These are phyloP conservation scores for Amphichorda felina DNA, from an alignment of 2,329 filamentous ascomycete species.

Conservation along the genomic window DNA sequence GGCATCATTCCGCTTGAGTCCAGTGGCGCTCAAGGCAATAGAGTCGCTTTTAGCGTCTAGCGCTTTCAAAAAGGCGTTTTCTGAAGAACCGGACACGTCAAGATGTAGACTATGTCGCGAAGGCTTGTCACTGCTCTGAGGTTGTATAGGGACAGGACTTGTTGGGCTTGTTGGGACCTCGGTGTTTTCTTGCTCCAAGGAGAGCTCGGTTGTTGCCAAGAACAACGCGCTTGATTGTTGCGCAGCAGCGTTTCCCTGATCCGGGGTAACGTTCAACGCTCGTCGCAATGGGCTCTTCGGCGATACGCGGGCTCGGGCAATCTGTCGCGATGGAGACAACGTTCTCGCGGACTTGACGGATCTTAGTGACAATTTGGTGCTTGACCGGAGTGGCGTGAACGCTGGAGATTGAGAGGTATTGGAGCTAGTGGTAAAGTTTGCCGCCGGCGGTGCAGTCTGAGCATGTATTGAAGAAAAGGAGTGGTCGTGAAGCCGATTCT, in stretches of 20 bases:
- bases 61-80: conserved; percentile 37
- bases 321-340: conserved; percentile 36
- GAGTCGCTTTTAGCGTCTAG: conserved; percentile 28
- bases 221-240: conserved; percentile 6
- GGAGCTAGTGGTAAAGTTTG: conserved; percentile 14
- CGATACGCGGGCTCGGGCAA: conserved; percentile 55
- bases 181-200: conserved; percentile 29
- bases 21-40: conserved; percentile 45
- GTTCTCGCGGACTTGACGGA: conserved; percentile 50
- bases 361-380: conserved; percentile 53
- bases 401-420: conserved; percentile 32
- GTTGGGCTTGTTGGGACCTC: conserved; percentile 12
- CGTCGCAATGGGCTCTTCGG: conserved; percentile 75
- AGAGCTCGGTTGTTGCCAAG: conserved; percentile 1
- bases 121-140: conserved; percentile 25
- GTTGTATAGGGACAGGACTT: no score
- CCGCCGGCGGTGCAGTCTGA: conserved; percentile 22
- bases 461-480: conserved; percentile 17
- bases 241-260: conserved; percentile 45
- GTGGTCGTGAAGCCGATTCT: conserved; percentile 12
- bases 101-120: conserved; percentile 44
- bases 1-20: conserved; percentile 83
- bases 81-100: conserved; percentile 41
- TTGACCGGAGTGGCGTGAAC: conserved; percentile 54
- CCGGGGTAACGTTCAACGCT: conserved; percentile 56